phyloP scores from a whole-genome alignment of 2,329 filamentous ascomycete species.

The Davidsoniella australis region DNA sequence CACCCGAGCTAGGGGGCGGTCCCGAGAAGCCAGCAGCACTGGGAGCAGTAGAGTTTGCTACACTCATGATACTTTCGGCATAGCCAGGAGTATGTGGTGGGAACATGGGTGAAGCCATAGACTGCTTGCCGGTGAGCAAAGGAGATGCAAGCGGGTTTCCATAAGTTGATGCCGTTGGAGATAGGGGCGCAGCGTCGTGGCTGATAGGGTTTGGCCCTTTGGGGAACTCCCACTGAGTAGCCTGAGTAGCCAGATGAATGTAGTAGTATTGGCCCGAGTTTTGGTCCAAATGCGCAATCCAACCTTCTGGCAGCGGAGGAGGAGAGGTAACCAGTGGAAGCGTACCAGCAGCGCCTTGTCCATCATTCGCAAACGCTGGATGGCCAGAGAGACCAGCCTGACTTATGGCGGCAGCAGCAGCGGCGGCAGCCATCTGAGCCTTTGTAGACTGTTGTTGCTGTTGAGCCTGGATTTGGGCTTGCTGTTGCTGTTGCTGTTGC shows the following conservation, averaged over 20 bases:
- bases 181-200: conserved; percentile 65
- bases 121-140: conserved; percentile 34
- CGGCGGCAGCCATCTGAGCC: conserved; percentile 19
- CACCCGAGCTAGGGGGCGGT: conserved; percentile 72
- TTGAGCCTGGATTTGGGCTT: background rate
- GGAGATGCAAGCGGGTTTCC: conserved; percentile 58
- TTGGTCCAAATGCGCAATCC: conserved; percentile 92
- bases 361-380: conserved; percentile 80
- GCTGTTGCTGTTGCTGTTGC: conserved; percentile 1
- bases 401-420: conserved; percentile 26
- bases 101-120: conserved; percentile 62
- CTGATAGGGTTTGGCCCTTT: conserved; percentile 85
- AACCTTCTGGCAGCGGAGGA: conserved; percentile 86
- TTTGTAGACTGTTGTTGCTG: conserved; percentile 9
- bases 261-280: conserved; percentile 98
- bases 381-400: conserved; percentile 48
- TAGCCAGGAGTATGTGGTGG: conserved; percentile 71
- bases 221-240: conserved; percentile 97
- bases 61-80: conserved; percentile 70
- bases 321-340: conserved; percentile 47
- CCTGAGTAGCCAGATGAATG: conserved; percentile 86
- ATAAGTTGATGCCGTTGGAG: conserved; percentile 62
- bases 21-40: conserved; percentile 71
- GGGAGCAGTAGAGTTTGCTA: conserved; percentile 56
- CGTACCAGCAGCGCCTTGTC: conserved; percentile 6